A percentile compares a stretch with the other conserved stretches of the same genome.
Evolutionary conservation across 768 basidiomycete genomes (phyloP).

Genomic region (Russula sp.): DNA sequence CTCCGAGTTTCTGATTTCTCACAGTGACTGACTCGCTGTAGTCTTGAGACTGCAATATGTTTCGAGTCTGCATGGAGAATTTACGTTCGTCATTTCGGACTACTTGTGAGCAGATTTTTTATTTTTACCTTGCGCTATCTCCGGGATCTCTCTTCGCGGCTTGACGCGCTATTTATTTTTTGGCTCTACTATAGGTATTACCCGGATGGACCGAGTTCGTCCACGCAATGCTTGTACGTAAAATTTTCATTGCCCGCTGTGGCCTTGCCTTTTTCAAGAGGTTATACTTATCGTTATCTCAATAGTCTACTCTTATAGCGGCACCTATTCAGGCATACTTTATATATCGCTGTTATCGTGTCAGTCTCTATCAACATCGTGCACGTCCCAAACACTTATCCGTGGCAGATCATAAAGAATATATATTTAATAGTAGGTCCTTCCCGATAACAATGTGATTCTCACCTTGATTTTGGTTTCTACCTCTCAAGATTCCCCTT

Average conservation of each 20-base stretch:
- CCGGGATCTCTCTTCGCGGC: background rate
- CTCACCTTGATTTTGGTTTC: background rate
- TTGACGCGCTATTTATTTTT: background rate
- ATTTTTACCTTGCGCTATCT: too few relatives aligned
- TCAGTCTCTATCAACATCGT: slow-evolving; percentile 3
- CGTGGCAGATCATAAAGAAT: slow-evolving; percentile 11
- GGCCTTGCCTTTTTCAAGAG: background rate
- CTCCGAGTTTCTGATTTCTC: background rate
- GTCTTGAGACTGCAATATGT: slow-evolving; percentile 13
- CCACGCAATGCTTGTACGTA: slow-evolving; percentile 19
- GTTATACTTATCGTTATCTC: background rate
- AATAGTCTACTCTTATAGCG: slow-evolving; percentile 10
- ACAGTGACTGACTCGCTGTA: background rate
- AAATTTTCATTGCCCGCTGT: background rate
- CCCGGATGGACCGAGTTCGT: slow-evolving; percentile 12
- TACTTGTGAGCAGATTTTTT: slow-evolving; percentile 6
- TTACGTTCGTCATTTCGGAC: slow-evolving; percentile 15
- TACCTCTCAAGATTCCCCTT: slow-evolving; percentile 11
- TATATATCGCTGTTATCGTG: slow-evolving; percentile 19
- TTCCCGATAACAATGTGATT: background rate
- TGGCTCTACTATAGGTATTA: background rate
- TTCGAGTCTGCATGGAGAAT: slow-evolving; percentile 18
- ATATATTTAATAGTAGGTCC: slow-evolving; percentile 18
- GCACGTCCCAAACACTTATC: background rate
- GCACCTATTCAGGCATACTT: slow-evolving; percentile 22